Evolutionary conservation across 2,329 filamentous ascomycete genomes (phyloP), one percentile per base, ranked within the genome.

Genomic region (Nothomitra cinnamomea): DNA sequence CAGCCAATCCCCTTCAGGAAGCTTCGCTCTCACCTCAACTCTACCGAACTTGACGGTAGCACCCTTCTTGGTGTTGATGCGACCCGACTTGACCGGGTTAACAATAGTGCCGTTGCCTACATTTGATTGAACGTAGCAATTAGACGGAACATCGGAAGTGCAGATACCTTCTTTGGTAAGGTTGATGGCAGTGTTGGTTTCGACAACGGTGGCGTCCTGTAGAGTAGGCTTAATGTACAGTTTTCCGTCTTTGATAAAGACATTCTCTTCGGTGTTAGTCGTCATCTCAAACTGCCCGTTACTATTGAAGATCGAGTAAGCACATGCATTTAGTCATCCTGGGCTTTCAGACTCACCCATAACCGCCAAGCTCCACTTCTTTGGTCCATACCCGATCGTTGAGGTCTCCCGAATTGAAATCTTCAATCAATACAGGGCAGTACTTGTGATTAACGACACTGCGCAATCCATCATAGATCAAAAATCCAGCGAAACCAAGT

Each of bases 201-300:
- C 75, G 57, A 92, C 75, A 51, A 85, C 70, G 2, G 71, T 68
- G 7, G 73, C 70, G 58, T 92, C 81, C 62, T 89, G 84, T 1
- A 89, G 73, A 0, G 85, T 90, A 3, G 87, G 83, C 67, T 80
- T 83, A 71, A 94, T 86, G 62, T 82, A 65, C 2, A 94, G 78
- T 55, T 77, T 70, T 41, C 83, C 82, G 60, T 85, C 71, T 56
- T 85, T 64, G 43, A 92, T 65, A 63, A 77, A 90, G 54, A 87
- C 79, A 60, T 94, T 94, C 62, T 87, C 80, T 43, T 85, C 77
- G 2, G 69, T 75, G 52, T 69, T 69, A 2, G 86, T 94, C 0
- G 87, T 89, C 69, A 80, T 70, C 59, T 88, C 81, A 64, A 94
- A 94, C 64, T 90, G 78, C 50, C 85, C 85, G 59, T 92, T 90